These are phyloP conservation scores for Xerocomellus dryophilus DNA, from an alignment of 768 basidiomycete species.

Conservation along the genomic window DNA sequence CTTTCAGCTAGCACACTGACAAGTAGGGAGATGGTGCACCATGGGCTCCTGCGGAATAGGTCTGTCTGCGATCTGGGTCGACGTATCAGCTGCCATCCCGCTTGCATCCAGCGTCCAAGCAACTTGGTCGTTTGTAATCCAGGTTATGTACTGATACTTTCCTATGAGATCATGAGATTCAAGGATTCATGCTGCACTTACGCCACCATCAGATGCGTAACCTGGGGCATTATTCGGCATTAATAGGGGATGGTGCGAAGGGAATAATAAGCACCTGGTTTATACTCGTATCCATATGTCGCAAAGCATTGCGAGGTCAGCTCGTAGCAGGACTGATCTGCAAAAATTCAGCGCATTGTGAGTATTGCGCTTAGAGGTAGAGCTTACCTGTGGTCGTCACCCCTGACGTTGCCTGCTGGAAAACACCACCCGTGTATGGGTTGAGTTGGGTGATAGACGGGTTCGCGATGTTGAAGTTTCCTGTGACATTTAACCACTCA, in stretches of 20 bases:
- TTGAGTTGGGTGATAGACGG: slow-evolving; percentile 52
- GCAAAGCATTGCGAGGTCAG: slow-evolving; percentile 50
- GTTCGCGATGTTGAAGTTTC: slow-evolving; percentile 58
- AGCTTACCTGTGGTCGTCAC: slow-evolving; percentile 56
- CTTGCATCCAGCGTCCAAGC: slow-evolving; percentile 68
- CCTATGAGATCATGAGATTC: slow-evolving; percentile 2
- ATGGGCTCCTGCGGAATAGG: slow-evolving; percentile 83
- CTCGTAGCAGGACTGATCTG: slow-evolving; percentile 71
- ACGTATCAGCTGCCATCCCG: slow-evolving; percentile 56
- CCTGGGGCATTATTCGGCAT: slow-evolving; percentile 14
- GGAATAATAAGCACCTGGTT: slow-evolving; percentile 46
- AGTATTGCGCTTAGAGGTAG: neutral
- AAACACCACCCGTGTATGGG: slow-evolving; percentile 68
- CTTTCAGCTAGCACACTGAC: neutral
- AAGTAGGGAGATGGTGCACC: slow-evolving; percentile 39
- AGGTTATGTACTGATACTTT: slow-evolving; percentile 63
- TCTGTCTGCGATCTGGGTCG: slow-evolving; percentile 60
- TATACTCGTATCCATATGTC: slow-evolving; percentile 80
- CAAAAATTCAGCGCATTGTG: neutral
- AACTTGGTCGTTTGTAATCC: slow-evolving; percentile 61
- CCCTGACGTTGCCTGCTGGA: slow-evolving; percentile 81
- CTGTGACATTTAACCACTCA: slow-evolving; percentile 60
- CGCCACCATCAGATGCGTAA: slow-evolving; percentile 41
- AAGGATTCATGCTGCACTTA: slow-evolving; percentile 31
- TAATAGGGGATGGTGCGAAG: neutral